A percentile compares a stretch with the other conserved stretches of the same genome.
These are phyloP conservation scores for Turritis glabra DNA, from an alignment of 345 rosid species.

Conservation along the genomic window DNA sequence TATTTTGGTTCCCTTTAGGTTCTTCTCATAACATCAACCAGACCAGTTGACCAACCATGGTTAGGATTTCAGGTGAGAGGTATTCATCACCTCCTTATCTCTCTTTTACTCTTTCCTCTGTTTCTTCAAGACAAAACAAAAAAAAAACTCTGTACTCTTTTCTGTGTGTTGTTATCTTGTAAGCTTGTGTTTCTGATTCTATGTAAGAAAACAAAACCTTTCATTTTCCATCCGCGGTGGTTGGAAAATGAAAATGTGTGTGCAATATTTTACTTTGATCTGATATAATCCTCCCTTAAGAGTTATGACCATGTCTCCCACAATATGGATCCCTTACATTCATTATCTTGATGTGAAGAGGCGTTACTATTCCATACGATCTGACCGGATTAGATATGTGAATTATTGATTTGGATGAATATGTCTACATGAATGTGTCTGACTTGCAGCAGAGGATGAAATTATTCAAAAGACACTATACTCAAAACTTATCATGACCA, in stretches of 20 bases:
- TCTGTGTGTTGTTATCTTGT: slow-evolving; percentile 33
- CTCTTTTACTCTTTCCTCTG: slow-evolving; percentile 33
- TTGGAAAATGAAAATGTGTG: slow-evolving; percentile 32
- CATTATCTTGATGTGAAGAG: not conserved
- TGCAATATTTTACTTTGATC: slow-evolving; percentile 32
- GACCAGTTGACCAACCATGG: slow-evolving; percentile 78
- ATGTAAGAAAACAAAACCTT: slow-evolving; percentile 35
- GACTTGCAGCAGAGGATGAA: no score
- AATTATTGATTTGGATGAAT: no score
- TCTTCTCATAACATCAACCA: slow-evolving; percentile 49
- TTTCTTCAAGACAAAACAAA: slow-evolving; percentile 26
- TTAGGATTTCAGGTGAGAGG: slow-evolving; percentile 75
- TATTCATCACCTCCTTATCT: slow-evolving; percentile 38
- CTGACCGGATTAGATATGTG: not conserved
- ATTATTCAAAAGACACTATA: not conserved
- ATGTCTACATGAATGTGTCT: no score
- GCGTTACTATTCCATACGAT: not conserved
- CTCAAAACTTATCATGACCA: not conserved
- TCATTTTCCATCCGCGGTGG: slow-evolving; percentile 39
- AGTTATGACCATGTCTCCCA: not conserved
- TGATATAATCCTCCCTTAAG: not conserved
- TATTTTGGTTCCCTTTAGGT: slow-evolving; percentile 84
- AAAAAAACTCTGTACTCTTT: slow-evolving; percentile 2
- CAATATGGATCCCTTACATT: not conserved
- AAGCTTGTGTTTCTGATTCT: slow-evolving; percentile 29